These are phyloP conservation scores for Penicillium sp. DNA, from an alignment of 2,329 filamentous ascomycete species.

Conservation along the genomic window DNA sequence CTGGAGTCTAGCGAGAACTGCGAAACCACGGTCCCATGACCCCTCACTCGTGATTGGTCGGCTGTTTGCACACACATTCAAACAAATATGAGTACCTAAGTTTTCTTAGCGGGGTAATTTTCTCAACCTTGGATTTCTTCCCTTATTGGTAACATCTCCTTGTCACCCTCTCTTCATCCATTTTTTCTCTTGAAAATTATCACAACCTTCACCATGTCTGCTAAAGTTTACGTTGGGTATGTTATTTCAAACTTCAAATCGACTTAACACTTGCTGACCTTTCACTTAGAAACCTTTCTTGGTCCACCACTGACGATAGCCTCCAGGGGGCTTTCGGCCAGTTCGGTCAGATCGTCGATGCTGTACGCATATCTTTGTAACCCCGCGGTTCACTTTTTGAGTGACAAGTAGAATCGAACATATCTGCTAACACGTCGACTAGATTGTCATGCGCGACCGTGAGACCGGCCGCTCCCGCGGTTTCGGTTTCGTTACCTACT, in stretches of 20 bases:
- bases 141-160: neutral
- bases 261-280: neutral
- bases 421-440: neutral
- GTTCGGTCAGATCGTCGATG: slow-evolving; percentile 11
- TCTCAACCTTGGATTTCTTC: neutral
- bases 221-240: slow-evolving; percentile 18
- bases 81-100: neutral
- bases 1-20: neutral
- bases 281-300: slow-evolving; percentile 13
- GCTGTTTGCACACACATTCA: neutral
- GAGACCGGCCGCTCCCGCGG: slow-evolving; percentile 18
- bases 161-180: neutral
- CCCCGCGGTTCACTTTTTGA: neutral
- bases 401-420: neutral
- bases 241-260: neutral
- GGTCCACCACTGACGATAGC: slow-evolving; percentile 11
- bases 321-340: slow-evolving; percentile 10
- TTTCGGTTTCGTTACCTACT: slow-evolving; percentile 20
- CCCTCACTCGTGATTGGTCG: neutral
- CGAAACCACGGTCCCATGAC: neutral
- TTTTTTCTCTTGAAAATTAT: neutral
- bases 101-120: neutral
- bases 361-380: slow-evolving; percentile 2
- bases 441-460: slow-evolving; percentile 19
- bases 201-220: slow-evolving; percentile 11